Evolutionary conservation across 208 protist genomes (phyloP).

Genomic region (Leishmania guyanensis): DNA sequence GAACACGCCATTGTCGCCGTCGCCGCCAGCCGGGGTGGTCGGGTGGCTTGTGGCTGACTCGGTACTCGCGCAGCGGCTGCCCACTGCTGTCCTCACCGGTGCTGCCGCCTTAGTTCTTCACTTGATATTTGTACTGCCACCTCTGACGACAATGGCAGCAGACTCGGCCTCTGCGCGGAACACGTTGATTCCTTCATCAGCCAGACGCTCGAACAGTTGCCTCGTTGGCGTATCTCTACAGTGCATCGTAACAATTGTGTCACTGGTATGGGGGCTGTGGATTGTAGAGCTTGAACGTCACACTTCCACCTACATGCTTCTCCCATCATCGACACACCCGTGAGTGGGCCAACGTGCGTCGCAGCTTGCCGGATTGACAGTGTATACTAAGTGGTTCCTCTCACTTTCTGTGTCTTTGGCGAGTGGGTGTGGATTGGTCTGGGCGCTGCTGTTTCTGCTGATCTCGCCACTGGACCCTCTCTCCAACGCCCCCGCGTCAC

Average conservation of each 20-base stretch:
- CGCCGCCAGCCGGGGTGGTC: not conserved
- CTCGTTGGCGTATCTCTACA: slow-evolving; percentile 54
- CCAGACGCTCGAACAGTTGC: slow-evolving; percentile 37
- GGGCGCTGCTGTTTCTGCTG: not conserved
- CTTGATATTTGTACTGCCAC: slow-evolving; percentile 11
- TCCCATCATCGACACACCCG: not conserved
- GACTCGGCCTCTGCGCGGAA: not conserved
- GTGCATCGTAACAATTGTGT: slow-evolving; percentile 44
- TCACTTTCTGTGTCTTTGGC: not conserved
- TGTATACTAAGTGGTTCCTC: not conserved
- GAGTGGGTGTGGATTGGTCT: not conserved
- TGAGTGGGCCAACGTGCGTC: slow-evolving; percentile 9
- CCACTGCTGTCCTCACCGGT: slow-evolving; percentile 22
- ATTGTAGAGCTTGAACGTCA: slow-evolving; percentile 32
- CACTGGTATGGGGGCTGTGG: slow-evolving; percentile 56
- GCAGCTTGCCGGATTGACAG: no score
- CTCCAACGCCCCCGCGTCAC: not conserved
- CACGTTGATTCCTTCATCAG: slow-evolving; percentile 8
- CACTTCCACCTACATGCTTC: slow-evolving; percentile 19
- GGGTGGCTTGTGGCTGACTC: slow-evolving; percentile 18
- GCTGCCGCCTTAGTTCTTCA: slow-evolving; percentile 18
- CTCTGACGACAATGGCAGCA: slow-evolving; percentile 10
- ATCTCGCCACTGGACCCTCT: not conserved
- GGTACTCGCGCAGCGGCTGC: slow-evolving; percentile 15
- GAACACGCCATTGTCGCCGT: not conserved